A percentile compares a stretch with the other conserved stretches of the same genome.
phyloP scores from a whole-genome alignment of 129 eudicot species.

The Heracleum sosnowskyi region DNA sequence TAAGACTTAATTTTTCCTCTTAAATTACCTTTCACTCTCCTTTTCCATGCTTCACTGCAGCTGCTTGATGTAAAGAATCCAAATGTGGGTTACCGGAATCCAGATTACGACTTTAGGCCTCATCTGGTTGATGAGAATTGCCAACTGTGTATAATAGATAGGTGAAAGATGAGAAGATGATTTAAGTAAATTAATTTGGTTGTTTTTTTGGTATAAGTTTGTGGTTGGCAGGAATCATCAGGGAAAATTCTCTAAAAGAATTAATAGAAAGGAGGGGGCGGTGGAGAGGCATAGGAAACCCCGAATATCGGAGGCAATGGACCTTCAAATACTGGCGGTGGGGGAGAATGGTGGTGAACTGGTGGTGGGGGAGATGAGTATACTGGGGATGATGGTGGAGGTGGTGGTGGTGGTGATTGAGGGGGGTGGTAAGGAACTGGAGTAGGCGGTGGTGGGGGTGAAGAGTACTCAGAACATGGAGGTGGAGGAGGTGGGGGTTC shows the following conservation, averaged over 20 bases:
- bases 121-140: conserved; percentile 30
- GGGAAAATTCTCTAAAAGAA: conserved; percentile 48
- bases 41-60: conserved; percentile 14
- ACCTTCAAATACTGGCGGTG: conserved; percentile 42
- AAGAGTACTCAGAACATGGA: conserved; percentile 10
- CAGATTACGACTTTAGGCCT: background rate
- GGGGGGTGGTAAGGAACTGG: conserved; percentile 22
- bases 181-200: conserved; percentile 16
- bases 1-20: conserved; percentile 36
- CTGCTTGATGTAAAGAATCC: conserved; percentile 1
- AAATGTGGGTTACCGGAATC: background rate
- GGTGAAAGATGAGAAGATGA: conserved; percentile 9
- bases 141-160: conserved; percentile 10
- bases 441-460: conserved; percentile 24
- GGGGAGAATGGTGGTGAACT: conserved; percentile 26
- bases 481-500: conserved; percentile 39
- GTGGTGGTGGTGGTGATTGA: conserved; percentile 29
- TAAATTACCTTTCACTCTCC: conserved; percentile 22
- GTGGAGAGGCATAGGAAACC: conserved; percentile 73
- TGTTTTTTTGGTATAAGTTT: conserved; percentile 18
- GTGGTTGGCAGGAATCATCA: conserved; percentile 20
- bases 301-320: conserved; percentile 65
- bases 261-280: conserved; percentile 90
- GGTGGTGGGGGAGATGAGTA: conserved; percentile 31
- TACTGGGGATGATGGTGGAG: conserved; percentile 19